Conservation (phyloP, 495 filamentous ascomycete genomes). For the Paragyromitra xinjiangensis region DNA sequence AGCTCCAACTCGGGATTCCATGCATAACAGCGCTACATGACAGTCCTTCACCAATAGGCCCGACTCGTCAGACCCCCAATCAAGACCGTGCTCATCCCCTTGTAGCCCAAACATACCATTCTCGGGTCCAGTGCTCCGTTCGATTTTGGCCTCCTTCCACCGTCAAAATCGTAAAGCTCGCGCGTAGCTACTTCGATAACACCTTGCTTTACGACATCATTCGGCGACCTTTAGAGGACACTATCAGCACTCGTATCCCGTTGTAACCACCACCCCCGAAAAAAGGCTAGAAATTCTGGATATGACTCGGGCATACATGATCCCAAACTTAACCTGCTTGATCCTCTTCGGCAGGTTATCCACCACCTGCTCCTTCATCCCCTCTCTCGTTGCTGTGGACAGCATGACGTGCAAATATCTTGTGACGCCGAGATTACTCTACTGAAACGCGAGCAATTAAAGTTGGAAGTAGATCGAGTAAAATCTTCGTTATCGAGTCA, state of each 20-base stretch:
- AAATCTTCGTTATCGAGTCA: conserved; percentile 30
- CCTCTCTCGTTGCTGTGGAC: conserved; percentile 51
- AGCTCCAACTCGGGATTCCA: conserved; percentile 35
- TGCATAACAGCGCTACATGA: conserved; percentile 42
- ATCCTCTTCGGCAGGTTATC: conserved; percentile 89
- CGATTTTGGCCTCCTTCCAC: conserved; percentile 71
- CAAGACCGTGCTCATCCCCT: conserved; percentile 24
- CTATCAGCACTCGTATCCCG: conserved; percentile 44
- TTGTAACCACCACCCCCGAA: conserved; percentile 46
- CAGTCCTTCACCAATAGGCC: conserved; percentile 24
- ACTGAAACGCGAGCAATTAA: conserved; percentile 3
- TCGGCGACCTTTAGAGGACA: conserved; percentile 69
- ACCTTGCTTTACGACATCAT: conserved; percentile 92
- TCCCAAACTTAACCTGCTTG: conserved; percentile 90
- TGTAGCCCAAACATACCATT: conserved; percentile 64
- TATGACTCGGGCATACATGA: conserved; percentile 69
- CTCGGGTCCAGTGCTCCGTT: conserved; percentile 87
- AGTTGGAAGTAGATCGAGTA: conserved; percentile 26
- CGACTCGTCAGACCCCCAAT: conserved; percentile 43
- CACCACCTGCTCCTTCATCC: conserved; percentile 83
- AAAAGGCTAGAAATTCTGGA: conserved; percentile 30
- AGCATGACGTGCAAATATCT: conserved; percentile 60
- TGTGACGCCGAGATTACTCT: not conserved
- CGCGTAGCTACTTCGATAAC: conserved; percentile 91
- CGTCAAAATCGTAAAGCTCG: conserved; percentile 85